Base-by-base conservation (phyloP, 1,284 basidiomycete species). In the Microbotryum saponariae region DNA sequence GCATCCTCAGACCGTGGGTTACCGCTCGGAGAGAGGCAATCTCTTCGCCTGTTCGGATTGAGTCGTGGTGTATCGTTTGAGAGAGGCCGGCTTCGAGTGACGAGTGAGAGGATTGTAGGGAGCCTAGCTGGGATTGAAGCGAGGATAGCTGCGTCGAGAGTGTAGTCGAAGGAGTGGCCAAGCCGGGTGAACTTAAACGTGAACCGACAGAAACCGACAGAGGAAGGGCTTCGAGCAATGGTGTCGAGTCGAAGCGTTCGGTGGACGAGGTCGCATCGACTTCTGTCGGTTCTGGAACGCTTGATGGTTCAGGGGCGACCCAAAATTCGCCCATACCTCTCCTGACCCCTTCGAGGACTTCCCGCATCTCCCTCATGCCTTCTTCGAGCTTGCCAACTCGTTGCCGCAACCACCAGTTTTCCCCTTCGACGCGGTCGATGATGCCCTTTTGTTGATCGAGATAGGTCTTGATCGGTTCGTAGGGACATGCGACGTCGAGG, bases 381-480 rank as follows among this genome's bases (percentile, higher is more conserved):
- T 49, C 54, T 29, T 59, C 46, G 12, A 66, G 57, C 12, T 50
- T 42, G 53, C 55, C 51, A 25, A 46, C 23, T 23, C 61, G 42
- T 29, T 51, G 12, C 49, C 50, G 20, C 49, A 57, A 45, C 48
- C 49, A 25, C 57, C 56, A 51, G n/a, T 64, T 59, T 54, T 70
- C 66, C 5, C 50, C 53, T 52, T 66, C 61, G 45, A 60, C 48
- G 49, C 66, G 54, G 4, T 44, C 23, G 23, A 59, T 46, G 6
- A 51, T 18, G n/a, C 25, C 45, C 42, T 63, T 51, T 51, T 60
- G 25, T 37, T 45, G 23, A 8, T 56, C 46, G 47, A 66, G 49
- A 42, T 53, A 50, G 6, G 54, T 37, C 31, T 60, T 47, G 50
- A 70, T 51, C 14, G 67, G 54, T 54, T 69, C 58, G 45, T 69